Evolutionary conservation across 2,329 filamentous ascomycete genomes (phyloP).

Genomic region (Endothia cerciana): DNA sequence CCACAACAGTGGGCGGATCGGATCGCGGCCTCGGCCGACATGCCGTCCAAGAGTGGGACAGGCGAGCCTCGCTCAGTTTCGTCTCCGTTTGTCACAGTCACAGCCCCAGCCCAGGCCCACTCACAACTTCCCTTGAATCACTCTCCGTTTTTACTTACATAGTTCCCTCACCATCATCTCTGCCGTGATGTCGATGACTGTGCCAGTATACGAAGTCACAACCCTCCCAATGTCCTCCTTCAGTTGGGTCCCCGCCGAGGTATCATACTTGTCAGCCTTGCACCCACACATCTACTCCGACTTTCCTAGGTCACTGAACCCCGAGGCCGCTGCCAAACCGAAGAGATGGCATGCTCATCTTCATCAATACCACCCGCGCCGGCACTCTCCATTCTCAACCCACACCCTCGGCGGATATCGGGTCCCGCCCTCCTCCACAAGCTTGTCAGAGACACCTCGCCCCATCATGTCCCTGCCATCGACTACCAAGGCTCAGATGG

Average conservation of each 20-base stretch:
- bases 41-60: background rate
- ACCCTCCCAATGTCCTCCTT: background rate
- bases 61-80: conserved; percentile 24
- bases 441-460: conserved; percentile 54
- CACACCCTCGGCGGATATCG: conserved; percentile 43
- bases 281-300: background rate
- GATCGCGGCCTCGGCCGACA: background rate
- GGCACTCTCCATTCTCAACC: conserved; percentile 51
- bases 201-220: background rate
- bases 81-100: conserved; percentile 26
- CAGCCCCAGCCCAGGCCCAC: background rate
- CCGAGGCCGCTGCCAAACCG: conserved; percentile 13
- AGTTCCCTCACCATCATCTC: background rate
- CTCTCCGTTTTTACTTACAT: conserved; percentile 23
- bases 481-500: conserved; percentile 62
- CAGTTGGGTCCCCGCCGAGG: background rate
- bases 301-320: conserved; percentile 12
- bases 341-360: conserved; percentile 16
- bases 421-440: conserved; percentile 57
- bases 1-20: background rate
- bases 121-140: background rate
- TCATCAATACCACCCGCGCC: background rate
- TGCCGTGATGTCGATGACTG: conserved; percentile 22
- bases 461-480: conserved; percentile 55
- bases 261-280: background rate